Conservation (phyloP, 257 asterid genomes). For the Jacaranda mimosifolia region DNA sequence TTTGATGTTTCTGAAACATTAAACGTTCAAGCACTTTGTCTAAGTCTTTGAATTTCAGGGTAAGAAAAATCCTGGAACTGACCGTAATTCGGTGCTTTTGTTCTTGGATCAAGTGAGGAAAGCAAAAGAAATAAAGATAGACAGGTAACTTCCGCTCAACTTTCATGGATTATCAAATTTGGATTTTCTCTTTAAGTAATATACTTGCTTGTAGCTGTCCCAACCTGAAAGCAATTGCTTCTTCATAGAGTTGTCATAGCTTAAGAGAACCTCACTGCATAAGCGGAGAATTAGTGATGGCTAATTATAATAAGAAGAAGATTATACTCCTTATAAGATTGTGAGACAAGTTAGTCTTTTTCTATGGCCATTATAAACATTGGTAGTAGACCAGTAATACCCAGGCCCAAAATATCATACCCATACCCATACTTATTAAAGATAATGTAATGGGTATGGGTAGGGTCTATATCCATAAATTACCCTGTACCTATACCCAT, state of each 20-base stretch:
- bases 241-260: neutral
- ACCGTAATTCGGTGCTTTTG: slow-evolving; percentile 67
- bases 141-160: slow-evolving; percentile 60
- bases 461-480: no score
- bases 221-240: slow-evolving; percentile 11
- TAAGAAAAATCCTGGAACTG: slow-evolving; percentile 93
- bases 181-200: neutral
- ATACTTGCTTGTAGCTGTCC: slow-evolving; percentile 1
- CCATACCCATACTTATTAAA: no score
- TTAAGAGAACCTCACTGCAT: neutral
- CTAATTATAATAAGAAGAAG: neutral
- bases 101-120: slow-evolving; percentile 77
- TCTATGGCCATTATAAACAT: neutral
- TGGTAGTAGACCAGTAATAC: no score
- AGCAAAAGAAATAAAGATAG: slow-evolving; percentile 88
- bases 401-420: no score
- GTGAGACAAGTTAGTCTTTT: neutral
- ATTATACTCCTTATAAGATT: neutral
- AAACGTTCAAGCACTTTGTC: neutral
- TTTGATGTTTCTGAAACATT: neutral
- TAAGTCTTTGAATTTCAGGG: slow-evolving; percentile 66
- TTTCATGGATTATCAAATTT: neutral
- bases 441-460: no score
- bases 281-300: neutral
- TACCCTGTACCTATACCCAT: no score